Evolutionary conservation across 1,284 basidiomycete species (phyloP).

Genomic region (Volvariella surrecta): DNA sequence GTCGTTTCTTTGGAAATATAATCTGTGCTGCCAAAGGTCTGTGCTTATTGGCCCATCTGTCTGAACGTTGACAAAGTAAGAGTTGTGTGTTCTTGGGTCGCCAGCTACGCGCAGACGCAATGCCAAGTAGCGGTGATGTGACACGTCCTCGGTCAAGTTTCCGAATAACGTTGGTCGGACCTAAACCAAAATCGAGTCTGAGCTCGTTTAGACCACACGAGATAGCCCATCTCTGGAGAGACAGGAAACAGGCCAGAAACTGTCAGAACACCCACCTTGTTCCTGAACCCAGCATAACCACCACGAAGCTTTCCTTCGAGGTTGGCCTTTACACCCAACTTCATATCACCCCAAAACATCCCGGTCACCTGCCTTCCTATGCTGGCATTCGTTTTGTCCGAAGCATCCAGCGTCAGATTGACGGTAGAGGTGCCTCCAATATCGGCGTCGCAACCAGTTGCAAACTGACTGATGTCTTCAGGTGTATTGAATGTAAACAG

Average conservation of each 20-base stretch:
- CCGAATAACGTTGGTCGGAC: conserved; percentile 72
- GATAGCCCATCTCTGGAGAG: neutral
- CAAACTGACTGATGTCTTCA: conserved; percentile 53
- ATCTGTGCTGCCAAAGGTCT: conserved; percentile 85
- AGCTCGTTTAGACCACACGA: no score
- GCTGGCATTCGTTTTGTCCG: conserved; percentile 27
- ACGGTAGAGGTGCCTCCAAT: conserved; percentile 80
- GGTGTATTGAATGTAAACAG: conserved; percentile 56
- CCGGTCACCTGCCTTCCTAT: conserved; percentile 40
- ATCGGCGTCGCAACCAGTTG: conserved; percentile 75
- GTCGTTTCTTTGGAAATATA: conserved; percentile 67
- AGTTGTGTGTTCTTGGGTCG: conserved; percentile 60
- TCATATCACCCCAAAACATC: conserved; percentile 72
- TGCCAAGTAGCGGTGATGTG: conserved; percentile 69
- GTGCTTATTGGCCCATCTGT: conserved; percentile 71
- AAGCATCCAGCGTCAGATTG: conserved; percentile 53
- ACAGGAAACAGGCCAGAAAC: no score
- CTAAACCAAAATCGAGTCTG: conserved; percentile 22
- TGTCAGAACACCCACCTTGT: conserved; percentile 39
- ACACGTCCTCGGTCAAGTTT: conserved; percentile 73
- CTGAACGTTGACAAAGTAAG: conserved; percentile 86
- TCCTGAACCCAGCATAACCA: conserved; percentile 83
- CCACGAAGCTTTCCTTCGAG: conserved; percentile 55
- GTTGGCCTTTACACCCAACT: conserved; percentile 51
- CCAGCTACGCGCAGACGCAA: conserved; percentile 69